Evolutionary conservation across 2,329 filamentous ascomycete species (phyloP).

Genomic region (Neonectria neomacrospora): DNA sequence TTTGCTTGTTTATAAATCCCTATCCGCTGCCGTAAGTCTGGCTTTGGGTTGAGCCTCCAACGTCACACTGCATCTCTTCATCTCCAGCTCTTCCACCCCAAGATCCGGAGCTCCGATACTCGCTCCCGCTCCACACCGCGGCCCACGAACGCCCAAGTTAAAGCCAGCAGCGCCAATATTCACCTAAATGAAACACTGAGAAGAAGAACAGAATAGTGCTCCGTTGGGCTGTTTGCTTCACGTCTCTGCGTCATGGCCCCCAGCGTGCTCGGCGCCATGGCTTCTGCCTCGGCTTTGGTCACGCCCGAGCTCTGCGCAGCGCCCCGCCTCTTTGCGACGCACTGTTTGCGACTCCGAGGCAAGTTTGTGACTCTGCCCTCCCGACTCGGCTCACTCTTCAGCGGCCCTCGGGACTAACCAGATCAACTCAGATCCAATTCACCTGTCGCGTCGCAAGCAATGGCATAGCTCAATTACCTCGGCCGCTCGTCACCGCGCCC

Average conservation of each 20-base stretch:
- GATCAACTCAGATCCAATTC: slow-evolving; percentile 36
- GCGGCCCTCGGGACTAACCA: neutral
- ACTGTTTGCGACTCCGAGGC: slow-evolving; percentile 39
- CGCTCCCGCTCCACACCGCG: slow-evolving; percentile 15
- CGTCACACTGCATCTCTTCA: slow-evolving; percentile 27
- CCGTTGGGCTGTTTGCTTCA: slow-evolving; percentile 2
- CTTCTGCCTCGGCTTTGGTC: slow-evolving; percentile 36
- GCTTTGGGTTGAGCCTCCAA: slow-evolving; percentile 20
- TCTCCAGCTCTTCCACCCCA: neutral
- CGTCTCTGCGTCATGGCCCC: slow-evolving; percentile 47
- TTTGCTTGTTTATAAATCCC: neutral
- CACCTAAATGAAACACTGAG: slow-evolving; percentile 19
- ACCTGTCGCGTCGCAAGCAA: slow-evolving; percentile 46
- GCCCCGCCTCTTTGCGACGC: slow-evolving; percentile 41
- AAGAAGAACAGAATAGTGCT: neutral
- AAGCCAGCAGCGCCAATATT: slow-evolving; percentile 8
- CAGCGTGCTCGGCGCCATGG: slow-evolving; percentile 49
- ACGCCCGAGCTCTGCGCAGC: slow-evolving; percentile 47
- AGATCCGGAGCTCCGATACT: slow-evolving; percentile 23
- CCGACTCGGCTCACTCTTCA: neutral
- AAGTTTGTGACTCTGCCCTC: slow-evolving; percentile 13
- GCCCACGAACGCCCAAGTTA: neutral
- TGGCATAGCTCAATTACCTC: slow-evolving; percentile 53
- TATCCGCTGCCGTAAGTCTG: slow-evolving; percentile 6
- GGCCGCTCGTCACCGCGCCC: slow-evolving; percentile 42